Evolutionary conservation across 2,329 filamentous ascomycete genomes (phyloP).

Genomic region (Aspergillus sp.): DNA sequence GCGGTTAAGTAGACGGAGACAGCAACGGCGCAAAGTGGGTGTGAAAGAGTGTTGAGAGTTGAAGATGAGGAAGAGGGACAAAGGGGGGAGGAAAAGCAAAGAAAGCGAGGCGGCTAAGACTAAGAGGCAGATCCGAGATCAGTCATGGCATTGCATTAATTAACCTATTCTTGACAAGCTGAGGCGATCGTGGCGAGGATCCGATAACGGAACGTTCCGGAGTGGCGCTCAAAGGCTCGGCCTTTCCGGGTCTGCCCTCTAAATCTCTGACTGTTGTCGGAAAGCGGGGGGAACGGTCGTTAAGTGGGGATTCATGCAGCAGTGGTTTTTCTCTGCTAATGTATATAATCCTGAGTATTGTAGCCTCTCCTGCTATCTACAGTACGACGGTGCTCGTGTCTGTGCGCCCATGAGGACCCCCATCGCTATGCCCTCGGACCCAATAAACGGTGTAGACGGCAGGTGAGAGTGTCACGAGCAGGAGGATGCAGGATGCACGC

Average conservation of each 20-base stretch:
- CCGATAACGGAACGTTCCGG: constrained; percentile 19
- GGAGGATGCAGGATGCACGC: neutral
- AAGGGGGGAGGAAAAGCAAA: neutral
- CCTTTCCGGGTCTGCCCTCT: neutral
- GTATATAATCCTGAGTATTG: neutral
- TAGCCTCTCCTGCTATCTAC: neutral
- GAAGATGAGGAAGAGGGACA: neutral
- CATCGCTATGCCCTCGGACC: too few relatives aligned
- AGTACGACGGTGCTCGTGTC: neutral
- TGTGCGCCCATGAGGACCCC: neutral
- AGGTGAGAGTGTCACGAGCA: neutral
- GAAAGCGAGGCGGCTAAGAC: neutral
- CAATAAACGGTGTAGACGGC: neutral
- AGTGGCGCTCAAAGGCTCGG: constrained; percentile 5
- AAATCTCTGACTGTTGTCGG: neutral
- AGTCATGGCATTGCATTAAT: neutral
- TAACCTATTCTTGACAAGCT: neutral
- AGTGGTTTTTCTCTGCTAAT: neutral
- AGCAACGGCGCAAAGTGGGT: neutral
- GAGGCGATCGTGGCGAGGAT: neutral
- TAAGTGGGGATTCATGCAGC: neutral
- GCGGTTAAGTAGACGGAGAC: neutral
- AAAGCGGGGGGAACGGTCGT: neutral
- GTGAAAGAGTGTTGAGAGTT: neutral
- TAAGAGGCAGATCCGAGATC: neutral